Base-by-base conservation (phyloP, 768 basidiomycete species). In the Trametes cinnabarina region DNA sequence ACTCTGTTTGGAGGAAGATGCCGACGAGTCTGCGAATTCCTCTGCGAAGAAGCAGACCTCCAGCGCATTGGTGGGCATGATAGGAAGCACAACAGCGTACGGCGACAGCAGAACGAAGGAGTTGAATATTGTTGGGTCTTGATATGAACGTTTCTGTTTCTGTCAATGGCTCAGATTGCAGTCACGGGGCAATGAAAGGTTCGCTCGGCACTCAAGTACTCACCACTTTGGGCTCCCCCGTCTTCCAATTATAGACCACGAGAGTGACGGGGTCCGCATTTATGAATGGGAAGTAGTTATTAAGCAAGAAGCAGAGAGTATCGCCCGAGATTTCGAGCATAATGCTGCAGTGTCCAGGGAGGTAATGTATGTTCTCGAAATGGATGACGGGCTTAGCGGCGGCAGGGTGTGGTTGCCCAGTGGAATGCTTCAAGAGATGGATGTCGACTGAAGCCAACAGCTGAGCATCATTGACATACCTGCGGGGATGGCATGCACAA, bases 231-330 rank as follows among this genome's bases (percentile, higher is more conserved):
- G 47, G 49, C 1, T 55, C 51, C 0, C 71, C 71, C n/a, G 66
- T 65, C 62, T 67, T 67, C 71, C 71, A 72, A 15, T 69, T 61
- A 22, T 64, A 63, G 1, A 68, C 26, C 30, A 63, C 54, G 44
- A 65, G 34, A 14, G 49, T 46, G 48, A 53, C 50, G 8, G 48
- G 44, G 20, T 55, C 42, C 15, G 52, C 47, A 17, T 43, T 48
- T 30, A 57, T 41, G 39, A 55, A 62, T 1, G 65, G 61, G 47
- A 63, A 58, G 28, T 61, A 57, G 30, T 61, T 61, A 34, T 64
- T 62, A 17, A 68, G 26, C 20, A 68, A 58, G 19, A 67, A 57
- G 25, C 61, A 60, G 11, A 68, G 56, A 6, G 55, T 58, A 26
- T 63, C 51, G 22, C 67, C 67, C 19, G 67, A 58, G 40, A 68